Percentiles rank a stretch among this genome's conserved stretches.
These are phyloP conservation scores for Globisporangium perplexum DNA, from an alignment of 352 stramenopile species.

Conservation along the genomic window DNA sequence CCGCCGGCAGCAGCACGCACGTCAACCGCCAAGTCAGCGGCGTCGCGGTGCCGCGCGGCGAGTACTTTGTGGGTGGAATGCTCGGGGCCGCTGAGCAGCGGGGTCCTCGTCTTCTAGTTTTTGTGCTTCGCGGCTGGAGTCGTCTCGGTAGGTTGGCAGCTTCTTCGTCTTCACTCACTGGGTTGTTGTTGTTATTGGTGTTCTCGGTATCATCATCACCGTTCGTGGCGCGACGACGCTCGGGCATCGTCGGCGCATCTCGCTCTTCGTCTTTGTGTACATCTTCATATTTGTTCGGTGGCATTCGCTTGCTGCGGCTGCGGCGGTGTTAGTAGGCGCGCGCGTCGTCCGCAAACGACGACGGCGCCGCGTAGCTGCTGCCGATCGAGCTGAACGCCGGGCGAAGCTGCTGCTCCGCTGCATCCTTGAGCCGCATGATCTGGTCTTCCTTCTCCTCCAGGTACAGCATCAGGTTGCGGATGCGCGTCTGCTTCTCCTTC, in stretches of 20 bases:
- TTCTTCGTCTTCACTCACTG: slow-evolving; percentile 3
- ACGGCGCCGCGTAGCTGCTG: not conserved
- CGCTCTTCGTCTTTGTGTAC: not conserved
- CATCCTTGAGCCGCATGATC: slow-evolving; percentile 52
- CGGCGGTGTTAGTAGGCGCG: slow-evolving; percentile 1
- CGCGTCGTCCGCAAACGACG: not conserved
- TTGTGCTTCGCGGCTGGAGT: slow-evolving; percentile 11
- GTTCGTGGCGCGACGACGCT: not conserved
- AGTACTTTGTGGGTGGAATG: slow-evolving; percentile 9
- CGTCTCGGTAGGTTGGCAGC: slow-evolving; percentile 5
- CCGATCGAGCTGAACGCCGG: not conserved
- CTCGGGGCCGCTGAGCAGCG: slow-evolving; percentile 3
- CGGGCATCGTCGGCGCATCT: not conserved
- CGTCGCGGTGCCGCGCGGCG: not conserved
- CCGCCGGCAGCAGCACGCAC: not conserved
- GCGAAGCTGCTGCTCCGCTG: slow-evolving; percentile 9
- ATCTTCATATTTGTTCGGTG: not conserved
- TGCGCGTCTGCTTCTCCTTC: slow-evolving; percentile 53
- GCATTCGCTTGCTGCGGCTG: slow-evolving; percentile 1
- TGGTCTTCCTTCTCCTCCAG: slow-evolving; percentile 66
- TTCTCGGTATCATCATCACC: not conserved
- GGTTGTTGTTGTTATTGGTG: not conserved
- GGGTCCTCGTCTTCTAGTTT: slow-evolving; percentile 19
- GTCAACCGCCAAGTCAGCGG: too few relatives aligned
- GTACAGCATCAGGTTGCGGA: slow-evolving; percentile 46